Conservation (phyloP, 345 rosid species). For the Carallia pectinifolia region DNA sequence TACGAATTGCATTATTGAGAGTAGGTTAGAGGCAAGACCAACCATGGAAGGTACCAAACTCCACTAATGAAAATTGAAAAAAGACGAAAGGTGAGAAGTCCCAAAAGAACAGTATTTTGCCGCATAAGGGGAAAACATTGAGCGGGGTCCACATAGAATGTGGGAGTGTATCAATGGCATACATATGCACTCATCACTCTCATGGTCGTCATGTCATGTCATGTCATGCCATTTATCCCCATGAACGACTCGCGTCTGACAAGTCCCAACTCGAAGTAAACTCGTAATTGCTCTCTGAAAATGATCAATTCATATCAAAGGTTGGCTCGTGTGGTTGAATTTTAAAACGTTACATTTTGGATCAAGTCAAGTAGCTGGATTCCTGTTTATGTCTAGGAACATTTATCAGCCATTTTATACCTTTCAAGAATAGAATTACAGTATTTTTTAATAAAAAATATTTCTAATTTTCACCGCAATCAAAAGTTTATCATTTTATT, state of each 20-base stretch:
- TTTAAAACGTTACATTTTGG: too few relatives aligned
- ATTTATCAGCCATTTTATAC: too few relatives aligned
- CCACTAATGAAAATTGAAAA: slow-evolving; percentile 1
- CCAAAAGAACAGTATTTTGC: slow-evolving; percentile 34
- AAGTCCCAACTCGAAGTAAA: too few relatives aligned
- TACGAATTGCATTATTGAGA: slow-evolving; percentile 26
- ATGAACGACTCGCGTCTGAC: slow-evolving; percentile 1
- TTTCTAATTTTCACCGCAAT: too few relatives aligned
- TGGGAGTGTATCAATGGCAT: slow-evolving; percentile 39
- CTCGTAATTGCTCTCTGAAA: background rate
- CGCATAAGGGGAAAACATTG: slow-evolving; percentile 36
- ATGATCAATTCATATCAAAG: background rate
- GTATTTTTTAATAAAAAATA: too few relatives aligned
- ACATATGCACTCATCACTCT: slow-evolving; percentile 11
- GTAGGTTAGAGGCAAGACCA: background rate
- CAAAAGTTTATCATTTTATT: too few relatives aligned
- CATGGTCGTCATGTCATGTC: slow-evolving; percentile 36
- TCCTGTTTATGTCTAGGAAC: too few relatives aligned
- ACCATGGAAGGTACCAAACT: slow-evolving; percentile 5
- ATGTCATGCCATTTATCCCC: background rate
- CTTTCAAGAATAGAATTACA: too few relatives aligned
- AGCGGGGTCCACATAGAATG: slow-evolving; percentile 40
- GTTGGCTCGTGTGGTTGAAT: too few relatives aligned
- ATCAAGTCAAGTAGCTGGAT: too few relatives aligned
- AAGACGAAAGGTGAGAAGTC: slow-evolving; percentile 21